These are phyloP conservation scores for Phialophora expanda DNA, from an alignment of 2,329 filamentous ascomycete species.

Conservation along the genomic window DNA sequence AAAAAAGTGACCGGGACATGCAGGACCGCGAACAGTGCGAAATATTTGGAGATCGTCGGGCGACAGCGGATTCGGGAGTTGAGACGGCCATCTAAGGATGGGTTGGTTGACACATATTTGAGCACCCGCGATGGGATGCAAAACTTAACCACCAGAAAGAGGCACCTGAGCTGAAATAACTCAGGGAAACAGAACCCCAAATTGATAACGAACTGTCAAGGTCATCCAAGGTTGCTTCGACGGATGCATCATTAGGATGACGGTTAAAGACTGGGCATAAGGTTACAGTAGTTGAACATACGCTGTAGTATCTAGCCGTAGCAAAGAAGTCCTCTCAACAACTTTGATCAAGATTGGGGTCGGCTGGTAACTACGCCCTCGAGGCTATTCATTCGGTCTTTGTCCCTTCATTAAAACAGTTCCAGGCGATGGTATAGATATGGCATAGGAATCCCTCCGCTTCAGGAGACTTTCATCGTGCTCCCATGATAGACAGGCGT, in stretches of 20 bases:
- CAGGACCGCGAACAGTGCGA: neutral
- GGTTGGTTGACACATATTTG: neutral
- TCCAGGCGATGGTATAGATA: neutral
- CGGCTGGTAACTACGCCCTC: neutral
- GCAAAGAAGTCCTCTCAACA: neutral
- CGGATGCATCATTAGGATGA: neutral
- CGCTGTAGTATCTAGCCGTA: neutral
- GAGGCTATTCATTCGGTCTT: neutral
- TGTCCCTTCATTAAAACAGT: neutral
- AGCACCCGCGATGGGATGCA: neutral
- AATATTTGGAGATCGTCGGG: neutral
- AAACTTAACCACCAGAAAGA: neutral
- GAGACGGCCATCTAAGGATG: neutral
- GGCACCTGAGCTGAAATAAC: neutral
- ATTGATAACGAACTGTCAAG: neutral
- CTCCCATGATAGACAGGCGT: neutral
- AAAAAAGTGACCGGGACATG: neutral
- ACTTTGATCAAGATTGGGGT: neutral
- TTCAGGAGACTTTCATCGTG: neutral
- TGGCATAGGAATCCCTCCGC: neutral
- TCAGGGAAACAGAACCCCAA: neutral
- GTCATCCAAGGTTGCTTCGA: neutral
- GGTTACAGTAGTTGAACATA: neutral
- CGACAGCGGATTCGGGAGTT: neutral
- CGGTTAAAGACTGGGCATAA: neutral